Evolutionary conservation across 176 grass and related monocot genomes (phyloP).

Genomic region (Aegilops sharonensis): DNA sequence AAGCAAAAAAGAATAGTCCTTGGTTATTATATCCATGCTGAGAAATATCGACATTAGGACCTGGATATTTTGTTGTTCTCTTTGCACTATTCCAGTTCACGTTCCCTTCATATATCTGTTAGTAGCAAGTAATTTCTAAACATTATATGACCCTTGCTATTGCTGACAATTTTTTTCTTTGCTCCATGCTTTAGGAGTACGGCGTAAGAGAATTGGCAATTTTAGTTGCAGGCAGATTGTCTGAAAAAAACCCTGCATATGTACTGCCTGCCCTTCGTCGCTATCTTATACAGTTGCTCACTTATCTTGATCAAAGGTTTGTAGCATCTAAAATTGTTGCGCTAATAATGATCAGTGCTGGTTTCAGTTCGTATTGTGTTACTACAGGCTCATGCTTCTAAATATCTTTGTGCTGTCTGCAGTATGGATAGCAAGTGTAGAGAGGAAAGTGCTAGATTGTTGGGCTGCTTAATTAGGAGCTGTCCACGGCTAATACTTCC

Average conservation of each 20-base stretch:
- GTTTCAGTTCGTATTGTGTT: constrained; percentile 21
- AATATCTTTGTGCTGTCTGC: constrained; percentile 35
- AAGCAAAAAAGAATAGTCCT: neutral
- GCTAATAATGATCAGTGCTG: constrained; percentile 29
- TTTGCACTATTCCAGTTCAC: neutral
- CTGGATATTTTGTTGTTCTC: neutral
- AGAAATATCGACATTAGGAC: neutral
- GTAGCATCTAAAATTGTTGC: constrained; percentile 1
- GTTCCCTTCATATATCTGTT: neutral
- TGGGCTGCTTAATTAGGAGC: constrained; percentile 91
- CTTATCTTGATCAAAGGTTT: constrained; percentile 94
- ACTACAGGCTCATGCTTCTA: neutral
- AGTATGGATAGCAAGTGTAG: constrained; percentile 97
- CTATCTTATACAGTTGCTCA: constrained; percentile 94
- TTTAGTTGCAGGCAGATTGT: constrained; percentile 87
- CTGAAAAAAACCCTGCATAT: constrained; percentile 99
- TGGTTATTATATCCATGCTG: neutral
- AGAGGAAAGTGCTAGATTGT: constrained; percentile 87
- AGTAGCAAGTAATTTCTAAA: constrained; percentile 18
- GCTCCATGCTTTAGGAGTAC: constrained; percentile 67
- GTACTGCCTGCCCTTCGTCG: constrained; percentile 96
- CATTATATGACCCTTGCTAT: neutral
- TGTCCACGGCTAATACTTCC: constrained; percentile 93
- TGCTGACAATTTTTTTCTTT: constrained; percentile 13
- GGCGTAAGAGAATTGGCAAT: constrained; percentile 88